phyloP scores from a whole-genome alignment of 164 flowering plant genomes.

The Euptelea pleiosperma region DNA sequence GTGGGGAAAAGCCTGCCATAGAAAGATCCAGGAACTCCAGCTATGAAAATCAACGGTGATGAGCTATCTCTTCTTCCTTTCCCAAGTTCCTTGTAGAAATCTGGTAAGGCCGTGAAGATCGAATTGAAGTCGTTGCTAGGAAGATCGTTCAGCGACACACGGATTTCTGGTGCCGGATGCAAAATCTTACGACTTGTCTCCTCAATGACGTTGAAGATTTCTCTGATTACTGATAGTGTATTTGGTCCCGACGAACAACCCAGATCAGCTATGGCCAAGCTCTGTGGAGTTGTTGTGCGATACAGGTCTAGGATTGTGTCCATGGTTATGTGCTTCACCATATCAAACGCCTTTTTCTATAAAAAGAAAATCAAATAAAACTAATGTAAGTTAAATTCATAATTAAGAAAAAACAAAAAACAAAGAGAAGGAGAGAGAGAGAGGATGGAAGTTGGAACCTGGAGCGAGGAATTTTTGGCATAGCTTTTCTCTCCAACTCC shows the following conservation, averaged over 20 bases:
- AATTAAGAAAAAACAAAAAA: background rate
- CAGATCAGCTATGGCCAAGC: slow-evolving; percentile 68
- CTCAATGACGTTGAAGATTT: slow-evolving; percentile 43
- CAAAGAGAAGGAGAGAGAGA: slow-evolving; percentile 1
- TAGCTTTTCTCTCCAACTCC: slow-evolving; percentile 75
- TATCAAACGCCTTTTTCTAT: slow-evolving; percentile 64
- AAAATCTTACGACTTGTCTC: slow-evolving; percentile 16
- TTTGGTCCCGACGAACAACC: slow-evolving; percentile 91
- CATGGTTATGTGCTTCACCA: slow-evolving; percentile 55
- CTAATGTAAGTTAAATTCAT: background rate
- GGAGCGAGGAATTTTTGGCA: slow-evolving; percentile 66
- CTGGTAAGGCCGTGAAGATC: slow-evolving; percentile 61
- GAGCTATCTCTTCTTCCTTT: slow-evolving; percentile 17
- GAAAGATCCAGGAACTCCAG: slow-evolving; percentile 72
- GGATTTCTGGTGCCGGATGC: slow-evolving; percentile 42
- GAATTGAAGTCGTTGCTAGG: slow-evolving; percentile 89
- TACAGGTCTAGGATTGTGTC: slow-evolving; percentile 48
- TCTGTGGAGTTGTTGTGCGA: slow-evolving; percentile 29
- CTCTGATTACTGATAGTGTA: slow-evolving; percentile 49
- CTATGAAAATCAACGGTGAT: slow-evolving; percentile 39
- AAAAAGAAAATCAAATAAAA: background rate
- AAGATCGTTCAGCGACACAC: slow-evolving; percentile 71
- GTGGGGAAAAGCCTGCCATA: slow-evolving; percentile 69
- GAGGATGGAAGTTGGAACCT: slow-evolving; percentile 31
- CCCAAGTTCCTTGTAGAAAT: slow-evolving; percentile 39